Percentiles rank a stretch among this genome's conserved stretches.
Conservation (phyloP, 192 early-diverging fungal genomes). For the Martensiomyces pterosporus region DNA sequence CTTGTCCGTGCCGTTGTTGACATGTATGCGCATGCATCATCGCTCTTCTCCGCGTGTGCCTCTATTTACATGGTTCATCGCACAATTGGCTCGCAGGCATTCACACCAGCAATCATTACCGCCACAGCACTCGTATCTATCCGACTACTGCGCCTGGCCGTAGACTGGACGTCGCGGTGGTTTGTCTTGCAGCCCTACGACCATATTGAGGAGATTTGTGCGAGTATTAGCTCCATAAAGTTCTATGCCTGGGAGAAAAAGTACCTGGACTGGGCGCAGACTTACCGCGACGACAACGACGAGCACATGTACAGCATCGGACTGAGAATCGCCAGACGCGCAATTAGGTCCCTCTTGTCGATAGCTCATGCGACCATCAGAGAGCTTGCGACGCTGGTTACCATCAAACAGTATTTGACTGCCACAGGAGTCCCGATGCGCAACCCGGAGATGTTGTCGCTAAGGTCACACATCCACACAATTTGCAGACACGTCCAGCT, state of each 20-base stretch:
- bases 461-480: slow-evolving; percentile 2
- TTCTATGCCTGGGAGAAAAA: slow-evolving; percentile 86
- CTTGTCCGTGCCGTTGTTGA: slow-evolving; percentile 5
- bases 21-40: slow-evolving; percentile 5
- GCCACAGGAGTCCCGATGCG: neutral
- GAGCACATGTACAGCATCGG: slow-evolving; percentile 1
- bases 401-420: neutral
- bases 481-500: slow-evolving; percentile 1
- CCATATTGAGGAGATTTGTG: slow-evolving; percentile 78
- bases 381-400: slow-evolving; percentile 3
- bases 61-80: neutral
- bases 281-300: slow-evolving; percentile 59
- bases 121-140: neutral
- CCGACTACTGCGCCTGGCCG: neutral
- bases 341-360: neutral
- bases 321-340: slow-evolving; percentile 7
- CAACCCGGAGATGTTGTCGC: too few relatives aligned
- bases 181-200: slow-evolving; percentile 38
- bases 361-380: neutral
- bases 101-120: neutral
- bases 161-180: slow-evolving; percentile 15
- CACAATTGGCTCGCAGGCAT: neutral
- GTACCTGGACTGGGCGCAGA: slow-evolving; percentile 59
- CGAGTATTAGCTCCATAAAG: slow-evolving; percentile 91
- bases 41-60: neutral